Evolutionary conservation across 1,139 yeast genomes (phyloP).

Genomic region (Dujonia santamariae): DNA sequence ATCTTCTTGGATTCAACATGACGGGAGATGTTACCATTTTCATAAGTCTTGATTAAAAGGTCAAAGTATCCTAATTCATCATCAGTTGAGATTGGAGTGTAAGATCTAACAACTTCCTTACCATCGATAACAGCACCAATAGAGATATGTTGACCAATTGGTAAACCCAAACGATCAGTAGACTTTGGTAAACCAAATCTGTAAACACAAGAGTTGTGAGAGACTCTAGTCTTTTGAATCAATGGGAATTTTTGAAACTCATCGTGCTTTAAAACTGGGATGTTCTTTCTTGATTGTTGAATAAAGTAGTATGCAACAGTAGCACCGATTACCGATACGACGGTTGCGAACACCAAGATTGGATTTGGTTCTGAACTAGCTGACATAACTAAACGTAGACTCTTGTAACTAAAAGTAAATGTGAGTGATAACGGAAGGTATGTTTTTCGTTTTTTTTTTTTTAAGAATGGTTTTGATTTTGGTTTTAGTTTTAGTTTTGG

Average conservation of each 20-base stretch:
- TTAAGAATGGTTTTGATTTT: too few relatives aligned
- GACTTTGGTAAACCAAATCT: slow-evolving; percentile 81
- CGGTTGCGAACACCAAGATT: slow-evolving; percentile 35
- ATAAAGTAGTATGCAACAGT: slow-evolving; percentile 37
- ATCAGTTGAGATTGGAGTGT: slow-evolving; percentile 91
- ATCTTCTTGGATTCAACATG: slow-evolving; percentile 61
- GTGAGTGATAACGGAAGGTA: too few relatives aligned
- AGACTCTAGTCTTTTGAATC: slow-evolving; percentile 70
- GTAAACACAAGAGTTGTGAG: slow-evolving; percentile 83
- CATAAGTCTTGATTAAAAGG: slow-evolving; percentile 87
- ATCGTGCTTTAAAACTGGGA: slow-evolving; percentile 58
- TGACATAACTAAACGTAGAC: too few relatives aligned
- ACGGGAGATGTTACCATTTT: slow-evolving; percentile 83
- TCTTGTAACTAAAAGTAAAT: too few relatives aligned
- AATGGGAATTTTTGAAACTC: slow-evolving; percentile 80
- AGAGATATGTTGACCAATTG: slow-evolving; percentile 91
- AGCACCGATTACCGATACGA: slow-evolving; percentile 39
- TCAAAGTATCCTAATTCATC: slow-evolving; percentile 86
- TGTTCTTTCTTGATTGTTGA: slow-evolving; percentile 33
- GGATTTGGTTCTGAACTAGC: slow-evolving; percentile 28
- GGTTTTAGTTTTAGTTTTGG: too few relatives aligned
- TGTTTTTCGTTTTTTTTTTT: too few relatives aligned
- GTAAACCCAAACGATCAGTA: slow-evolving; percentile 78
- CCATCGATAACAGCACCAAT: slow-evolving; percentile 65
- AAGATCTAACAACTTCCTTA: slow-evolving; percentile 84